Conservation (phyloP, 2,329 filamentous ascomycete genomes). For the Rutstroemia sp. region DNA sequence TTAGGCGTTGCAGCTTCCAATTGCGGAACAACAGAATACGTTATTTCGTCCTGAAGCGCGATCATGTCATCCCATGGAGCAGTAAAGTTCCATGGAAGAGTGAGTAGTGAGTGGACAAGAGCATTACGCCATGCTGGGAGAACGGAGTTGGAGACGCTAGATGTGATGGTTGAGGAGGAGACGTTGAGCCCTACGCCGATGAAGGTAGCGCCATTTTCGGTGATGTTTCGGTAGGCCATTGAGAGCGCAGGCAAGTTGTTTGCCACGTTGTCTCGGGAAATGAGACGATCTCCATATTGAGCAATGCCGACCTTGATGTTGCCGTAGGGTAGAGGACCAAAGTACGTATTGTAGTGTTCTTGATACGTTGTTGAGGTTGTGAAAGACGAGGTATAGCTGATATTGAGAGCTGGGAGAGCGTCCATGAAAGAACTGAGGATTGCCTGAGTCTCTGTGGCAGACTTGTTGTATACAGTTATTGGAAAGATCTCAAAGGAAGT, state of each 20-base stretch:
- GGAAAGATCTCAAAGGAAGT: constrained; percentile 40
- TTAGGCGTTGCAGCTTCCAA: constrained; percentile 35
- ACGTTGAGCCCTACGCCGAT: constrained; percentile 31
- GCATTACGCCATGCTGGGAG: constrained; percentile 36
- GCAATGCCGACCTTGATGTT: constrained; percentile 22
- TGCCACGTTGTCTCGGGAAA: constrained; percentile 32
- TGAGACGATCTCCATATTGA: constrained; percentile 34
- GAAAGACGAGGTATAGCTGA: constrained; percentile 27
- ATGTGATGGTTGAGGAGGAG: constrained; percentile 9
- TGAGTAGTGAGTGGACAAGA: constrained; percentile 29
- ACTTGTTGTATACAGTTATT: constrained; percentile 41
- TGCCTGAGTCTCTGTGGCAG: constrained; percentile 33
- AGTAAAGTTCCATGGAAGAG: constrained; percentile 30
- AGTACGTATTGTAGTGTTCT: constrained; percentile 29
- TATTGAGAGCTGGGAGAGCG: constrained; percentile 32
- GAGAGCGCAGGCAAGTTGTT: constrained; percentile 19
- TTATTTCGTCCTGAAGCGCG: constrained; percentile 26
- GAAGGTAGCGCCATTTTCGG: constrained; percentile 27
- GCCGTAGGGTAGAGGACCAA: constrained; percentile 25
- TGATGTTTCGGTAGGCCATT: constrained; percentile 28
- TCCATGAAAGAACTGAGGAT: constrained; percentile 39
- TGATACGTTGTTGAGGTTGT: constrained; percentile 19
- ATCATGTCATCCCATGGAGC: constrained; percentile 26
- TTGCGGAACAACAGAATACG: constrained; percentile 27
- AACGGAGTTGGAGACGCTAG: constrained; percentile 30